Percentiles rank a stretch among this genome's conserved stretches.
phyloP scores from a whole-genome alignment of 805 yeast genomes.

The Saccharomycopsis malanga region DNA sequence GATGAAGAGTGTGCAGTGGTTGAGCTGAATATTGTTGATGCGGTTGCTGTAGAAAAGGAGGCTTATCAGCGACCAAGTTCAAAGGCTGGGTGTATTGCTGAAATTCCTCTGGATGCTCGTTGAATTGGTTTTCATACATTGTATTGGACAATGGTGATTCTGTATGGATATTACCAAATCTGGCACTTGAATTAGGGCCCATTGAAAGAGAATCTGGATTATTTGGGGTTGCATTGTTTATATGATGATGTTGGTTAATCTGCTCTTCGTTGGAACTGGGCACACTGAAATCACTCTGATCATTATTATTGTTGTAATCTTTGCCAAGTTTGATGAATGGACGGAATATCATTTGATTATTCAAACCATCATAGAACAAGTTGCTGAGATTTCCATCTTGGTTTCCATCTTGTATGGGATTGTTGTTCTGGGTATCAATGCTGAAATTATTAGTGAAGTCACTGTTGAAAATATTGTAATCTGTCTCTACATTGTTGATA shows the following conservation, averaged over 20 bases:
- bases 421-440: neutral
- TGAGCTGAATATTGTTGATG: neutral
- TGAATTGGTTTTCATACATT: neutral
- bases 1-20: no score
- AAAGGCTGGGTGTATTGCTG: constrained; percentile 1
- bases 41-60: neutral
- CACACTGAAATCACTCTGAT: constrained; percentile 3
- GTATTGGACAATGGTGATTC: no score
- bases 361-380: constrained; percentile 21
- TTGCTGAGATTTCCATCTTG: constrained; percentile 12
- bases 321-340: constrained; percentile 21
- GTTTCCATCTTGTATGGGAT: neutral
- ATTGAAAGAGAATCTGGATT: neutral
- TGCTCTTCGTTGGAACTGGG: constrained; percentile 2
- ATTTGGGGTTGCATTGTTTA: no score
- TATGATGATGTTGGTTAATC: no score
- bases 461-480: constrained; percentile 12
- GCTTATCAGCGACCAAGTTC: neutral
- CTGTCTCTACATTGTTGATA: constrained; percentile 16
- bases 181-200: no score
- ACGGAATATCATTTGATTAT: constrained; percentile 18
- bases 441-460: constrained; percentile 1
- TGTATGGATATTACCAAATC: no score
- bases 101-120: neutral
- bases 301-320: neutral